Evolutionary conservation across 169 alveolate species (phyloP).

Genomic region (Besnoitia besnoiti): DNA sequence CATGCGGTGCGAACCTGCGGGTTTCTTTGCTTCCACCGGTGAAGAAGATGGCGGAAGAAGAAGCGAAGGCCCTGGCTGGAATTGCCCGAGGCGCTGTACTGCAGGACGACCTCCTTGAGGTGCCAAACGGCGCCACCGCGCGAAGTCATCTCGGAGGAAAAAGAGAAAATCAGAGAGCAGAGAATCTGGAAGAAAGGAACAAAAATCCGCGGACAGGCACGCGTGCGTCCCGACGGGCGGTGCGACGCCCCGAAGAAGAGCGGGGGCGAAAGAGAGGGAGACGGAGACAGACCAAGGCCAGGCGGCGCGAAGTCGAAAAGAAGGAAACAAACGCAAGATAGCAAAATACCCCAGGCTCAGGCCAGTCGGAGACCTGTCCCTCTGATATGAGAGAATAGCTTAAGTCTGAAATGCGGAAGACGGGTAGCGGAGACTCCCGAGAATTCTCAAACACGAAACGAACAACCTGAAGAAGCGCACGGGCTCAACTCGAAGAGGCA

Average conservation of each 20-base stretch:
- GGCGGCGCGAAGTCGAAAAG: not conserved
- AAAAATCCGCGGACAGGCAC: too few species aligned
- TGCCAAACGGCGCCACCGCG: constrained; percentile 68
- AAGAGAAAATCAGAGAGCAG: not conserved
- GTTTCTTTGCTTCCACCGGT: constrained; percentile 66
- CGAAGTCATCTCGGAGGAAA: constrained; percentile 44
- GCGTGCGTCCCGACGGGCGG: too few species aligned
- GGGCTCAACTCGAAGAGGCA: too few species aligned
- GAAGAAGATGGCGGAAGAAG: constrained; percentile 67
- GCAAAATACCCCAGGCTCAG: too few species aligned
- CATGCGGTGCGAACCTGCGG: too few species aligned
- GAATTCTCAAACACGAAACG: too few species aligned
- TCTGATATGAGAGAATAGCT: too few species aligned
- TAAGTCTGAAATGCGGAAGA: too few species aligned
- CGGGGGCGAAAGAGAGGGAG: not conserved
- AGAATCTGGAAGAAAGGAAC: not conserved
- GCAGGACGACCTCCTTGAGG: constrained; percentile 65
- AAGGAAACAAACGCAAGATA: not conserved
- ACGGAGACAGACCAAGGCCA: not conserved
- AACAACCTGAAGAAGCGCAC: too few species aligned
- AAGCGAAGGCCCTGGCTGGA: constrained; percentile 71
- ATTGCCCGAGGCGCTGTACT: constrained; percentile 70
- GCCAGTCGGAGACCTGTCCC: too few species aligned
- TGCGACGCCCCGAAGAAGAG: not conserved
- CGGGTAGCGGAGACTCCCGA: too few species aligned